These are phyloP conservation scores for Maudiozyma pseudohumilis DNA, from an alignment of 805 yeast genomes.

Conservation along the genomic window DNA sequence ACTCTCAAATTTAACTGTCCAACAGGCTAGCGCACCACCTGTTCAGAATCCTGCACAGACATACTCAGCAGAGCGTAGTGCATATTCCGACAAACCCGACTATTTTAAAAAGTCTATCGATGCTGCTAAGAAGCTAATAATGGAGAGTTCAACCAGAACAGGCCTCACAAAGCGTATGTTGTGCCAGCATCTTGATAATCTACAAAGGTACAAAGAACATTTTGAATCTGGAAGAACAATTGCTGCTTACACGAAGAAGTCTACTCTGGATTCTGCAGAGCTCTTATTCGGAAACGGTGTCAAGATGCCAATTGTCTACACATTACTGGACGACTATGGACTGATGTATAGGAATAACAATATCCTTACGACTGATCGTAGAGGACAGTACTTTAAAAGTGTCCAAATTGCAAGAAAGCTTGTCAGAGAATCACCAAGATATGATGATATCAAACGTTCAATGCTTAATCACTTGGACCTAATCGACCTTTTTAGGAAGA, in stretches of 20 bases:
- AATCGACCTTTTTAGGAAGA: constrained; percentile 16
- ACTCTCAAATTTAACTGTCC: constrained; percentile 9
- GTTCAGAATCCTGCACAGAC: constrained; percentile 2
- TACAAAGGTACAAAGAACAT: constrained; percentile 10
- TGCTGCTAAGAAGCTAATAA: constrained; percentile 14
- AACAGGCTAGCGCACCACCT: not conserved
- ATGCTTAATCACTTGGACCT: constrained; percentile 12
- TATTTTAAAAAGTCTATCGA: constrained; percentile 14
- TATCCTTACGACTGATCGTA: constrained; percentile 14
- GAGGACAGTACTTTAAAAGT: constrained; percentile 23
- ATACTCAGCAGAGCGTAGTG: too few species aligned
- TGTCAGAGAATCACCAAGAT: constrained; percentile 16
- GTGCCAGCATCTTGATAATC: constrained; percentile 10
- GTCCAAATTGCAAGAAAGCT: constrained; percentile 21
- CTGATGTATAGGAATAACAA: constrained; percentile 10
- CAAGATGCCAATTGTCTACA: constrained; percentile 24
- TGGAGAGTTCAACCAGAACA: constrained; percentile 14
- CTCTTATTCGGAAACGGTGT: constrained; percentile 20
- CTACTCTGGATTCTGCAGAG: constrained; percentile 19
- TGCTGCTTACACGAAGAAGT: constrained; percentile 6
- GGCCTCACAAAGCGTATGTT: constrained; percentile 12
- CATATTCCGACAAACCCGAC: not conserved
- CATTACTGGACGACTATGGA: constrained; percentile 23
- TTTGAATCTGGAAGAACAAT: constrained; percentile 13
- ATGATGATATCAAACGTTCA: constrained; percentile 11